Conservation (phyloP, 441 rosid genomes). For the Mallotus repandus region DNA sequence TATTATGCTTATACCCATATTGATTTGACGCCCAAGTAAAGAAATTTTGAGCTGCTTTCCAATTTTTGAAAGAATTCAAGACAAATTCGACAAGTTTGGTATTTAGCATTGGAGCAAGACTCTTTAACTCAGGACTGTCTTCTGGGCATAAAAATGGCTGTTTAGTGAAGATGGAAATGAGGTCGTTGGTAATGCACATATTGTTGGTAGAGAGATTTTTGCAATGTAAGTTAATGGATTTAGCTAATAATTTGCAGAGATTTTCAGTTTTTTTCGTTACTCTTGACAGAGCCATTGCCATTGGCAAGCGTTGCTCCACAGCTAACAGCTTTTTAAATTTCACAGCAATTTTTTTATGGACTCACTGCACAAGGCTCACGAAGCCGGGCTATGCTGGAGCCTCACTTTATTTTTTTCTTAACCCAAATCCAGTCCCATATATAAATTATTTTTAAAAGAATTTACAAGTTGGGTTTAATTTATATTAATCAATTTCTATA, state of each 20-base stretch:
- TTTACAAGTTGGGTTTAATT: no score
- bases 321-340: not conserved
- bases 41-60: slow-evolving; percentile 58
- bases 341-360: not conserved
- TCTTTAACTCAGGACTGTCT: slow-evolving; percentile 45
- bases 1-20: slow-evolving; percentile 56
- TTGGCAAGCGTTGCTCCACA: no score
- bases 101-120: slow-evolving; percentile 55
- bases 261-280: slow-evolving; percentile 4
- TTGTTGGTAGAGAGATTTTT: slow-evolving; percentile 24
- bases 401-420: no score
- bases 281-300: slow-evolving; percentile 19
- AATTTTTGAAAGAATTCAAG: slow-evolving; percentile 47
- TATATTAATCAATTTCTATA: no score
- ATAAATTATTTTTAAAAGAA: no score
- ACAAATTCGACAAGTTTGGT: slow-evolving; percentile 71
- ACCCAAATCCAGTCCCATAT: no score
- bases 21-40: slow-evolving; percentile 74
- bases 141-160: slow-evolving; percentile 46
- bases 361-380: no score
- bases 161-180: slow-evolving; percentile 43
- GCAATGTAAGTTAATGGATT: slow-evolving; percentile 1
- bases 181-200: slow-evolving; percentile 16
- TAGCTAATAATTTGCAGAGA: slow-evolving; percentile 24
- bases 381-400: no score